Conservation (phyloP, 192 early-diverging fungal genomes). For the Fimicolochytrium jonesii region DNA sequence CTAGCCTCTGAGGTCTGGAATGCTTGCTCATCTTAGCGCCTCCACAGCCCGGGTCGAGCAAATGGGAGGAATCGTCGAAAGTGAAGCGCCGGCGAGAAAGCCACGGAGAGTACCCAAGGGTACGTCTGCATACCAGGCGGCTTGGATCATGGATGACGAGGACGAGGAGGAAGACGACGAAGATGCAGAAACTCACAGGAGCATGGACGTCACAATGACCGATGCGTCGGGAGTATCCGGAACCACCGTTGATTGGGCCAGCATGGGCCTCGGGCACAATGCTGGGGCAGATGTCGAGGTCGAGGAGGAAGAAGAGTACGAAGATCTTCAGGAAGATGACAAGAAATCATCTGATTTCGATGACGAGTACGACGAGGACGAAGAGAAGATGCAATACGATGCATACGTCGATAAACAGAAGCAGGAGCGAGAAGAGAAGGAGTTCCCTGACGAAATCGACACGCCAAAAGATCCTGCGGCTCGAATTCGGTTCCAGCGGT, state of each 20-base stretch:
- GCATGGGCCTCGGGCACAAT: conserved; percentile 20
- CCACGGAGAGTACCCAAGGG: conserved; percentile 86
- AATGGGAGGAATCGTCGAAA: neutral
- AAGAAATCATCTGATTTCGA: conserved; percentile 27
- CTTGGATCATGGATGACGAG: conserved; percentile 89
- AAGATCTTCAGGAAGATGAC: conserved; percentile 44
- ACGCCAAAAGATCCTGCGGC: conserved; percentile 85
- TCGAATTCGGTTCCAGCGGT: conserved; percentile 83
- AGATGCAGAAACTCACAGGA: conserved; percentile 35
- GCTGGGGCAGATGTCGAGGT: neutral
- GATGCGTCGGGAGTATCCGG: conserved; percentile 42
- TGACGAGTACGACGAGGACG: conserved; percentile 32
- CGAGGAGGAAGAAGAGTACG: conserved; percentile 60
- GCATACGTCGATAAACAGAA: conserved; percentile 65
- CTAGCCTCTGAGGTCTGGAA: too few species aligned
- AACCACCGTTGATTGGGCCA: conserved; percentile 12
- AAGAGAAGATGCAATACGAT: conserved; percentile 32
- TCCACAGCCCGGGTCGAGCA: conserved; percentile 6
- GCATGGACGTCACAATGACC: conserved; percentile 38
- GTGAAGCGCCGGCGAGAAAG: conserved; percentile 22
- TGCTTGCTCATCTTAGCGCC: too few species aligned
- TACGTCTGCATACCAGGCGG: conserved; percentile 94
- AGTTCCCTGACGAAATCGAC: conserved; percentile 97
- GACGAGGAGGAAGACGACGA: conserved; percentile 61
- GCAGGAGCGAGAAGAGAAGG: conserved; percentile 67